Evolutionary conservation across 2,329 filamentous ascomycete species (phyloP).

Genomic region (Phialophora tarda): DNA sequence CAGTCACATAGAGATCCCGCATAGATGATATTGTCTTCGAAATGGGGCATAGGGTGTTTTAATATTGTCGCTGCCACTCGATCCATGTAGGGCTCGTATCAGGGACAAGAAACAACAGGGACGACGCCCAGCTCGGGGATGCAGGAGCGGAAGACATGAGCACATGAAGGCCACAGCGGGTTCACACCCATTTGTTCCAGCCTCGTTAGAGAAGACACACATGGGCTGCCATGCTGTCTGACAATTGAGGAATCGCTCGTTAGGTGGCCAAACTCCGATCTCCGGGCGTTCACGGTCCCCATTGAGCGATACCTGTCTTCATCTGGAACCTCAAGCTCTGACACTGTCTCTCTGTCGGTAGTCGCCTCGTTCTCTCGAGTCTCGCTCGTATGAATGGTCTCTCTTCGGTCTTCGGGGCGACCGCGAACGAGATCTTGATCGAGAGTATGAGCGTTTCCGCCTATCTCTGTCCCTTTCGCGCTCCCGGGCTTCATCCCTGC

Average conservation of each 20-base stretch:
- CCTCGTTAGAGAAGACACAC: not conserved
- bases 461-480: slow-evolving; percentile 50
- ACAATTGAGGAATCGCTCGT: not conserved
- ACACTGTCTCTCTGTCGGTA: slow-evolving; percentile 39
- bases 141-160: not conserved
- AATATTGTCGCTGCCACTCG: too few relatives aligned
- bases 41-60: not conserved
- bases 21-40: not conserved
- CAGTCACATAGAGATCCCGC: not conserved
- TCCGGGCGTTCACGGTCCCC: not conserved
- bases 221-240: slow-evolving; percentile 5
- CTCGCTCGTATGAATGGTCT: slow-evolving; percentile 19
- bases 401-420: slow-evolving; percentile 28
- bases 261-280: not conserved
- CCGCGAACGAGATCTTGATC: slow-evolving; percentile 29
- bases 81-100: too few relatives aligned
- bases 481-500: slow-evolving; percentile 24
- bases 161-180: not conserved
- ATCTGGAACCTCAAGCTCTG: not conserved
- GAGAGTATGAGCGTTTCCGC: slow-evolving; percentile 41
- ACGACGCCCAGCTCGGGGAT: too few relatives aligned
- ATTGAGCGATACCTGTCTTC: not conserved
- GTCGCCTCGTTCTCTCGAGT: slow-evolving; percentile 38
- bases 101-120: too few relatives aligned
- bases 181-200: not conserved